Base-by-base conservation (phyloP, 441 rosid species). In the Populus tomentosa region DNA sequence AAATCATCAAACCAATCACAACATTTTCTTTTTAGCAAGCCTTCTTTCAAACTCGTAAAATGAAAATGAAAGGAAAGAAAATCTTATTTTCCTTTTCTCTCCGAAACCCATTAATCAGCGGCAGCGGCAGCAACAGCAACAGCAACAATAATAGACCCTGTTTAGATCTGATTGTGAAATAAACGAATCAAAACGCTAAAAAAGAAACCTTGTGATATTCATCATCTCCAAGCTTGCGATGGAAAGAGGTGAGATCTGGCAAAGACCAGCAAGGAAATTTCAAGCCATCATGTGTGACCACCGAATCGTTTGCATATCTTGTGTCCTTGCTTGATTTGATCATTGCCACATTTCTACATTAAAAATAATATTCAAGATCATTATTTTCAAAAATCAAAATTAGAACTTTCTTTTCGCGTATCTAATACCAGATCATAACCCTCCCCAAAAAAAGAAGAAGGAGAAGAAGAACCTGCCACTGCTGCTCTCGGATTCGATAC, bases 181-280 rank as follows among this genome's bases (percentile, higher is more conserved):
- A 30, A 30, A 30, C 32, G 32, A 30, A 3, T n/a, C 11, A 59
- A n/a, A 80, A 13, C 10, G 4, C 16, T 3, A 20, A 18, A 70
- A 30, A 20, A 14, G 20, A 30, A 24, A 92, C 98, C 91, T 88
- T 89, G 16, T 75, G 77, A 67, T 93, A 94, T 72, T 93, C 97
- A 56, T 88, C 95, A 0, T 77, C 83, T 0, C 98, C 98, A 2
- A 92, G 75, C 72, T 75, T 84, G 10, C 68, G 77, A 0, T 83
- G 84, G 32, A 95, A 90, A 14, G 92, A 88, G 81, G 85, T 77
- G 20, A 95, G 92, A 88, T 91, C 91, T 16, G 93, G 86, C 82
- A 91, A 78, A 5, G 91, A 87, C 98, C 95, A 92, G 74, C 97
- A 90, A 8, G 97, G 95, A 72, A 92, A 89, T 78, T 88, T 92